Percentiles rank a stretch among this genome's conserved stretches.
These are phyloP conservation scores for Jacaranda copaia DNA, from an alignment of 257 asterid species.

Conservation along the genomic window DNA sequence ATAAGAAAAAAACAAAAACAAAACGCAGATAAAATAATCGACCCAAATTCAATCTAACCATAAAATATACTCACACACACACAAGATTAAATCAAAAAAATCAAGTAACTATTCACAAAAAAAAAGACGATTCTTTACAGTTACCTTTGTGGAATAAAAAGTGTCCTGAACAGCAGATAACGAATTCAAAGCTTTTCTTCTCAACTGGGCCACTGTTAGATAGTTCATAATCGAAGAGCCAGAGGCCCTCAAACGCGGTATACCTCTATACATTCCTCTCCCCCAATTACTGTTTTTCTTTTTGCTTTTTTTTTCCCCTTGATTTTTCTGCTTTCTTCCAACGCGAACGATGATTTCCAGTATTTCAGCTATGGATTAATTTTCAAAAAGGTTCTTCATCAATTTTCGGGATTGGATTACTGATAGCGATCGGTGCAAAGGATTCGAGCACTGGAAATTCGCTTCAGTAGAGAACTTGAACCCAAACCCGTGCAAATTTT, in stretches of 20 bases:
- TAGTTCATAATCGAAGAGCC: constrained; percentile 49
- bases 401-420: background rate
- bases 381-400: background rate
- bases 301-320: no score
- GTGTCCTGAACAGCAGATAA: constrained; percentile 74
- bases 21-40: constrained; percentile 9
- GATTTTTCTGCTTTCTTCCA: background rate
- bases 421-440: background rate
- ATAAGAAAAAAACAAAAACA: background rate
- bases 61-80: background rate
- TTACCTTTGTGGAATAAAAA: constrained; percentile 70
- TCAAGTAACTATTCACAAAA: background rate
- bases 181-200: constrained; percentile 64
- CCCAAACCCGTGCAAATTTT: background rate
- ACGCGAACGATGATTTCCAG: background rate
- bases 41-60: constrained; percentile 11
- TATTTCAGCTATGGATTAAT: background rate
- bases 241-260: constrained; percentile 70
- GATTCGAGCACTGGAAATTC: constrained; percentile 19
- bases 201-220: constrained; percentile 51
- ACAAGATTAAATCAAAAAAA: background rate
- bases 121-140: background rate
- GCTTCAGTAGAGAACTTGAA: background rate
- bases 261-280: constrained; percentile 45
- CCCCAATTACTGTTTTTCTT: background rate